Evolutionary conservation across 148 eudicot species (phyloP), one percentile per base, ranked within the genome.

Genomic region (Amaranthus cruentus): DNA sequence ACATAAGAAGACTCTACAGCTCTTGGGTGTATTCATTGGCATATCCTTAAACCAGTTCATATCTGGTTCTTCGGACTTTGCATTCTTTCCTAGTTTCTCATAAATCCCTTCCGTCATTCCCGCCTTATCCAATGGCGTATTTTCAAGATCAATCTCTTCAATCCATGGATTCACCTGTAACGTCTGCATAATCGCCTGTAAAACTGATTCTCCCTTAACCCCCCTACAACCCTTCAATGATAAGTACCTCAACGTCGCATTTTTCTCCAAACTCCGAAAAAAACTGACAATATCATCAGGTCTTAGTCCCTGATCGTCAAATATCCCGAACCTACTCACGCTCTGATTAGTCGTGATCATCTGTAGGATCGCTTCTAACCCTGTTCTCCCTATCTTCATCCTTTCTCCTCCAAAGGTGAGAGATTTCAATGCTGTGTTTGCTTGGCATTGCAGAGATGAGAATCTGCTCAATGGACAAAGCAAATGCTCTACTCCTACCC

Each of bases 131-230:
- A 91, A 80, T 0, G 97, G 98, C 1, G 98, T 94, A 59, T 90
- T 82, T 13, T 83, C 81, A 28, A 94, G 93, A 81, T 94, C 97
- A 73, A 94, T 88, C 59, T 88, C 96, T 80, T 94, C 96, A 6
- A 94, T 83, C 97, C 97, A 94, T 46, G 98, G 97, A 81, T 94
- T 94, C 63, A 94, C 85, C 66, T 89, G 91, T 73, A 94, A 69
- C 2, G 84, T 87, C 71, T 85, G 87, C 86, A 85, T 80, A 73
- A 94, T 87, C 1, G 89, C 79, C 69, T 89, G 83, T 10, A 89
- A 78, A 55, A 94, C 88, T 71, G 55, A 28, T 10, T 94, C 93
- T 21, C 98, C 97, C 48, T 73, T 80, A 50, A 91, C 97, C 72
- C 98, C 98, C 78, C 75, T 87, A 75, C 98, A 94, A 58, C 98